A percentile compares a stretch with the other conserved stretches of the same genome.
phyloP scores from a whole-genome alignment of 2,329 filamentous ascomycete species.

The Sordariomycetes sp. region DNA sequence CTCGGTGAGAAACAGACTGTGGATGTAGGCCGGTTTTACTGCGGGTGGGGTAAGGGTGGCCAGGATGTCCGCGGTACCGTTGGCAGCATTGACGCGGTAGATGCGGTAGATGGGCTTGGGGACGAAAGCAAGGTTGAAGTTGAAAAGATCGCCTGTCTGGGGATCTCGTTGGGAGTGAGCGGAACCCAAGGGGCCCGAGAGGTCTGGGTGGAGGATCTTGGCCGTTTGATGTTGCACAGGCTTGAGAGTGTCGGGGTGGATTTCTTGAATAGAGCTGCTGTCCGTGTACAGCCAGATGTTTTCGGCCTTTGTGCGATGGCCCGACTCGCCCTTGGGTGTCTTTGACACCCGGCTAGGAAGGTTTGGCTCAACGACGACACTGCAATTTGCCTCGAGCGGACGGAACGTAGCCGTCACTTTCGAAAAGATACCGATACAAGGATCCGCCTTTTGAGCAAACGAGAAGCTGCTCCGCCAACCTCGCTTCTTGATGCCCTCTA shows the following conservation, averaged over 20 bases:
- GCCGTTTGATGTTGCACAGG: slow-evolving; percentile 58
- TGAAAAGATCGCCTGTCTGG: slow-evolving; percentile 65
- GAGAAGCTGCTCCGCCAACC: slow-evolving; percentile 48
- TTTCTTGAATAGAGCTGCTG: slow-evolving; percentile 42
- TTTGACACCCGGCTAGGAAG: slow-evolving; percentile 43
- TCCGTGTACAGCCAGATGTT: slow-evolving; percentile 51
- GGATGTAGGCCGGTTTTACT: slow-evolving; percentile 61
- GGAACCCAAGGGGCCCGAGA: slow-evolving; percentile 58
- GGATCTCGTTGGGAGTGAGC: slow-evolving; percentile 68
- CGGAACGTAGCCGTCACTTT: slow-evolving; percentile 59
- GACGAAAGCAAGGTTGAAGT: slow-evolving; percentile 68
- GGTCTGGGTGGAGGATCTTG: slow-evolving; percentile 51
- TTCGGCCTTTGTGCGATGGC: slow-evolving; percentile 28
- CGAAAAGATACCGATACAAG: slow-evolving; percentile 62
- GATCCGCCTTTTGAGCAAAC: slow-evolving; percentile 66
- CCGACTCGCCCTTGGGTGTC: slow-evolving; percentile 7
- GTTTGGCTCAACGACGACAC: slow-evolving; percentile 57
- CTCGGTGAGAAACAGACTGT: slow-evolving; percentile 67
- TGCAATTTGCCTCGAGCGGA: slow-evolving; percentile 36
- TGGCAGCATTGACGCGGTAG: slow-evolving; percentile 54
- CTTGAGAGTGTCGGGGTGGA: slow-evolving; percentile 65
- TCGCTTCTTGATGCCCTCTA: slow-evolving; percentile 49
- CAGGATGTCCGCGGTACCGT: slow-evolving; percentile 60
- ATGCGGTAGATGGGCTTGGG: slow-evolving; percentile 53
- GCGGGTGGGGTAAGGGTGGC: slow-evolving; percentile 49